A percentile compares a stretch with the other conserved stretches of the same genome.
Conservation (phyloP, 345 rosid genomes). For the Acer negundo region DNA sequence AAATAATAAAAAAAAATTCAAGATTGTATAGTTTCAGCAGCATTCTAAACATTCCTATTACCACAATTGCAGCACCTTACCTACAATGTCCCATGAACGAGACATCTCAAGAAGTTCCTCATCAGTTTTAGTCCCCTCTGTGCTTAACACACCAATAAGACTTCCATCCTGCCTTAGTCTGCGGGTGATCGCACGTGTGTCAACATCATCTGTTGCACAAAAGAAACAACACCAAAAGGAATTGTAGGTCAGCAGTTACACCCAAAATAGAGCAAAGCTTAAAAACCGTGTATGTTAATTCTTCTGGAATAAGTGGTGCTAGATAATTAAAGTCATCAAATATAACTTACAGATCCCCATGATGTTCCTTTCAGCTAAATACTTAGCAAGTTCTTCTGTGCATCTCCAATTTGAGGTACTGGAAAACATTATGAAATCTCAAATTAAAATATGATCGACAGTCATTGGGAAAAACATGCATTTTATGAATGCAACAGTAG, state of each 20-base stretch:
- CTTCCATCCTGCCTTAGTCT: conserved; percentile 96
- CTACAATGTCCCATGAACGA: conserved; percentile 86
- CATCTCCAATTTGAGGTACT: conserved; percentile 97
- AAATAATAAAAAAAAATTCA: conserved; percentile 16
- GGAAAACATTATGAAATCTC: conserved; percentile 19
- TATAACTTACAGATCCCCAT: conserved; percentile 82
- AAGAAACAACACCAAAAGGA: conserved; percentile 9
- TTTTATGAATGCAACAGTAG: background rate
- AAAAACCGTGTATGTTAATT: background rate
- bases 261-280: background rate
- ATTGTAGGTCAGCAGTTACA: background rate
- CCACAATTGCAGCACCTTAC: conserved; percentile 33
- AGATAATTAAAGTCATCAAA: background rate
- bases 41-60: background rate
- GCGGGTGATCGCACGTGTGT: conserved; percentile 93
- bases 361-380: conserved; percentile 80
- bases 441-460: background rate
- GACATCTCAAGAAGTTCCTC: conserved; percentile 83
- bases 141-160: conserved; percentile 92
- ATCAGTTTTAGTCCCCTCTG: conserved; percentile 72
- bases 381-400: conserved; percentile 71
- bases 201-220: conserved; percentile 73
- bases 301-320: background rate
- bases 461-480: background rate
- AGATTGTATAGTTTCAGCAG: background rate